Evolutionary conservation across 2,329 filamentous ascomycete genomes (phyloP).

Genomic region (Colletotrichum tamarilloi): DNA sequence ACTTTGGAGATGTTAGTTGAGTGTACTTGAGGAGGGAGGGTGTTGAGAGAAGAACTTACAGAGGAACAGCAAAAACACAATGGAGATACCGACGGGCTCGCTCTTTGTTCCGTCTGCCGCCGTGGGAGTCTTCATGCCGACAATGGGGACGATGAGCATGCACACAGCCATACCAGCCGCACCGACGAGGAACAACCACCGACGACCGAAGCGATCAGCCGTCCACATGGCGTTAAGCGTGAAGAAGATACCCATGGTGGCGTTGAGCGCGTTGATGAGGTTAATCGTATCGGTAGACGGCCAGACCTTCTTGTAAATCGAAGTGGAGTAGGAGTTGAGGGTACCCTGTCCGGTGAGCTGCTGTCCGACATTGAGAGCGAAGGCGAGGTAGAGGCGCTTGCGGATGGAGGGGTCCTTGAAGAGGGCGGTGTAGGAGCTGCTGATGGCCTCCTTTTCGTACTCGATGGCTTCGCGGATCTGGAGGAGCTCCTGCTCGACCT

Average conservation of each 20-base stretch:
- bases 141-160: slow-evolving; percentile 72
- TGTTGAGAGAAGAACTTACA: slow-evolving; percentile 66
- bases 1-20: background rate
- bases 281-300: slow-evolving; percentile 68
- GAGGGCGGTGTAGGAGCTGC: slow-evolving; percentile 69
- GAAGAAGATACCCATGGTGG: slow-evolving; percentile 78
- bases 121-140: slow-evolving; percentile 62
- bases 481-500: slow-evolving; percentile 74
- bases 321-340: slow-evolving; percentile 78
- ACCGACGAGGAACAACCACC: slow-evolving; percentile 76
- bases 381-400: slow-evolving; percentile 73
- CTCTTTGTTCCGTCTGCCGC: slow-evolving; percentile 64
- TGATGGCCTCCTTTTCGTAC: slow-evolving; percentile 77
- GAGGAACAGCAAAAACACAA: slow-evolving; percentile 75
- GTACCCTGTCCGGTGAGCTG: slow-evolving; percentile 80
- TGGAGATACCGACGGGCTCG: slow-evolving; percentile 71
- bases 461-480: slow-evolving; percentile 75
- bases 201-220: slow-evolving; percentile 77
- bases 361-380: slow-evolving; percentile 76
- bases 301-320: slow-evolving; percentile 80
- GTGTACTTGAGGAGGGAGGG: background rate
- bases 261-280: slow-evolving; percentile 80
- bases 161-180: slow-evolving; percentile 75
- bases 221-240: slow-evolving; percentile 80
- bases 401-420: slow-evolving; percentile 78